Evolutionary conservation across 208 protist species (phyloP).

Genomic region (Trichomonas vaginalis): DNA sequence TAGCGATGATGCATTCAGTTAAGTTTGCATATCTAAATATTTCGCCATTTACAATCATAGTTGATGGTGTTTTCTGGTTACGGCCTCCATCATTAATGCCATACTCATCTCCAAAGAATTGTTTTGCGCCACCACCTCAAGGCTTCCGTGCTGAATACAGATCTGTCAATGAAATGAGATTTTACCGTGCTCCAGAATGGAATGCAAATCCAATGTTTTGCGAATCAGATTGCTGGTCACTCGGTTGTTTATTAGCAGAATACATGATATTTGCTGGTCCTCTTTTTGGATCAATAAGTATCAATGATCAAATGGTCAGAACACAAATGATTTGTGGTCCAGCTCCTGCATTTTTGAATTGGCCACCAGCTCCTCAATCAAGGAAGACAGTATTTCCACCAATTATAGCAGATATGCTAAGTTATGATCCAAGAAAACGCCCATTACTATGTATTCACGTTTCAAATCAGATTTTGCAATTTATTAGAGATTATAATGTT

Average conservation of each 20-base stretch:
- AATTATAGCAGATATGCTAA: background rate
- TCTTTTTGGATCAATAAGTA: background rate
- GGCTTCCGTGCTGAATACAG: background rate
- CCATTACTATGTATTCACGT: background rate
- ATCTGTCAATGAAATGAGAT: background rate
- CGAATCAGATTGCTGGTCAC: background rate
- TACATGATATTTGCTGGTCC: background rate
- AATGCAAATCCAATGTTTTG: background rate
- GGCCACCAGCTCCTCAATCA: background rate
- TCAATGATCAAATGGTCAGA: background rate
- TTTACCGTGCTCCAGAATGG: constrained; percentile 2
- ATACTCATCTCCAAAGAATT: background rate
- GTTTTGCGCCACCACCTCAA: background rate
- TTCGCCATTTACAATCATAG: background rate
- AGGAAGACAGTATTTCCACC: background rate
- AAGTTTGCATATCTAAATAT: background rate
- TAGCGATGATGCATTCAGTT: background rate
- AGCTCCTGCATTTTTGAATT: background rate
- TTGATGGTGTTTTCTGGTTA: background rate
- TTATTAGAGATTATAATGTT: background rate
- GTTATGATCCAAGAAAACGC: background rate
- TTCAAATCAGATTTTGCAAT: background rate
- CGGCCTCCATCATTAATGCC: background rate
- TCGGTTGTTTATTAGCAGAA: background rate
- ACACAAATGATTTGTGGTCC: background rate